A percentile compares a stretch with the other conserved stretches of the same genome.
phyloP scores from a whole-genome alignment of 148 eudicot species.

The Camellia granthamiana region DNA sequence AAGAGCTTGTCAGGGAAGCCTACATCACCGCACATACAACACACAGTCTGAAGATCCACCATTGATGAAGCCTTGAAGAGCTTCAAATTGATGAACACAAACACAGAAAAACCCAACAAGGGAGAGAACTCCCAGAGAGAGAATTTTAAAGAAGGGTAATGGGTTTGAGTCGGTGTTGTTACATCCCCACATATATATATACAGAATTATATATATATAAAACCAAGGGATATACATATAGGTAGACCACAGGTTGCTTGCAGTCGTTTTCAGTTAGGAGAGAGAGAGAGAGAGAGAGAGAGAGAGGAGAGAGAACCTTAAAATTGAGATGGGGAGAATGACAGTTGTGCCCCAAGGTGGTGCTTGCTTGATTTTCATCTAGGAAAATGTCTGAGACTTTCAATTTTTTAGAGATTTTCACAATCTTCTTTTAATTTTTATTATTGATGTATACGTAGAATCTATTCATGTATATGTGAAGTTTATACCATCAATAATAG shows the following conservation, averaged over 20 bases:
- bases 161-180: conserved; percentile 25
- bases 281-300: conserved; percentile 17
- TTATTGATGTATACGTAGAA: too few relatives aligned
- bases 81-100: not conserved
- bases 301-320: too few relatives aligned
- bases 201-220: not conserved
- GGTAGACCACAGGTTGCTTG: conserved; percentile 52
- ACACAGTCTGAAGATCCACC: conserved; percentile 55
- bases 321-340: too few relatives aligned
- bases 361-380: too few relatives aligned
- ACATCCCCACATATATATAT: not conserved
- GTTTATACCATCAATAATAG: too few relatives aligned
- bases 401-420: too few relatives aligned
- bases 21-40: conserved; percentile 66
- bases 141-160: conserved; percentile 16
- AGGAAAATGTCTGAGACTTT: too few relatives aligned
- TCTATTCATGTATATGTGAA: too few relatives aligned
- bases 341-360: too few relatives aligned
- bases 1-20: conserved; percentile 70
- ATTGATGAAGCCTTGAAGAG: conserved; percentile 15
- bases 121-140: not conserved
- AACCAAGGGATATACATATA: not conserved
- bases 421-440: too few relatives aligned
- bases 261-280: conserved; percentile 46
- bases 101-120: not conserved